Evolutionary conservation across 495 filamentous ascomycete genomes (phyloP).

Genomic region (Friedmanniomyces simplex): DNA sequence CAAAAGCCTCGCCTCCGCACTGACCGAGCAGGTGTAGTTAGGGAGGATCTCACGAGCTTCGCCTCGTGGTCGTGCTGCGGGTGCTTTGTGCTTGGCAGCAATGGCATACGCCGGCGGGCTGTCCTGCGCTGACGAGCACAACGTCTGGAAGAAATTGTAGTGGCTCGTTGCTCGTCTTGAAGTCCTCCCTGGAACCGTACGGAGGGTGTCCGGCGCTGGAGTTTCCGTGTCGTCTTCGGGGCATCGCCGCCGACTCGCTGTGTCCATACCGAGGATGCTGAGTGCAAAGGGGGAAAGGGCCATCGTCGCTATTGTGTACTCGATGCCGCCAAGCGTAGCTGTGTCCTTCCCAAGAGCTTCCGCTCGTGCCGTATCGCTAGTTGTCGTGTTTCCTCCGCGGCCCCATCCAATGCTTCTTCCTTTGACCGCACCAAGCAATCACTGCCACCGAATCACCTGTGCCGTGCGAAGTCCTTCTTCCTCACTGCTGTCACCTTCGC

Average conservation of each 20-base stretch:
- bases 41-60: constrained; percentile 5
- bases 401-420: background rate
- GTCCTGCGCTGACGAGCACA: constrained; percentile 14
- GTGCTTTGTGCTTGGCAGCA: constrained; percentile 3
- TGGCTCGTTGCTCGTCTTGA: constrained; percentile 17
- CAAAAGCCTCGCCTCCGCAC: constrained; percentile 7
- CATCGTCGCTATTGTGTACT: background rate
- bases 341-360: background rate
- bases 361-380: background rate
- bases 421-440: background rate
- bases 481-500: background rate
- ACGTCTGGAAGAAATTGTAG: constrained; percentile 18
- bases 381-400: background rate
- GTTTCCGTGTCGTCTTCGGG: background rate
- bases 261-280: background rate
- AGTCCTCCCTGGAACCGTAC: background rate
- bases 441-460: background rate
- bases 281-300: background rate
- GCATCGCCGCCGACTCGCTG: background rate
- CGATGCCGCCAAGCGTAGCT: background rate
- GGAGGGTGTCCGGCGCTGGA: background rate
- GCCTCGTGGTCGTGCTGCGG: background rate
- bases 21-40: constrained; percentile 10
- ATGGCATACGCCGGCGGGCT: constrained; percentile 12
- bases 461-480: background rate